Evolutionary conservation across 805 yeast genomes (phyloP).

Genomic region (Brettanomyces nanus): DNA sequence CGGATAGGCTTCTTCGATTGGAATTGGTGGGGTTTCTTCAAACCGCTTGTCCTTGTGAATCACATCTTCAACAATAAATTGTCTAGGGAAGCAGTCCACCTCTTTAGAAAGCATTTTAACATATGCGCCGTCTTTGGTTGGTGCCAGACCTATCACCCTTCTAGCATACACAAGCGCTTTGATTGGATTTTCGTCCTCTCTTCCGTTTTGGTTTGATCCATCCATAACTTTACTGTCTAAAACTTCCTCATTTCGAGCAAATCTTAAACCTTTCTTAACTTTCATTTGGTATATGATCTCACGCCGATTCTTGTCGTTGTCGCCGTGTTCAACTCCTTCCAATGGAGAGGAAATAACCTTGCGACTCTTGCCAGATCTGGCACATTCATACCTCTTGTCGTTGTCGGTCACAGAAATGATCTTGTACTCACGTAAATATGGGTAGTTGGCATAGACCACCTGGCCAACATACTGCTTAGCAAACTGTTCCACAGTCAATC

Average conservation of each 20-base stretch:
- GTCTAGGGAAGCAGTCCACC: slow-evolving; percentile 62
- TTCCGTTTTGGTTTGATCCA: not conserved
- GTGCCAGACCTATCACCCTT: slow-evolving; percentile 68
- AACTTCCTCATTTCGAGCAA: slow-evolving; percentile 9
- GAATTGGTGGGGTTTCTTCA: slow-evolving; percentile 61
- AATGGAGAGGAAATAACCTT: slow-evolving; percentile 30
- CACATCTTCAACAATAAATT: slow-evolving; percentile 70
- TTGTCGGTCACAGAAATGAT: slow-evolving; percentile 57
- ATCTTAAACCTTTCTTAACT: slow-evolving; percentile 43
- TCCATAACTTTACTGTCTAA: slow-evolving; percentile 3
- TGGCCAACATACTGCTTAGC: slow-evolving; percentile 55
- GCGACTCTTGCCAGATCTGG: slow-evolving; percentile 23
- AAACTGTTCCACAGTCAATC: slow-evolving; percentile 52
- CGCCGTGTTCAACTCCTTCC: slow-evolving; percentile 38
- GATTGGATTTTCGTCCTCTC: slow-evolving; percentile 20
- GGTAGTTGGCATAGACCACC: slow-evolving; percentile 77
- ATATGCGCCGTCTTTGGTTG: slow-evolving; percentile 66
- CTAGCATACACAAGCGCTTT: slow-evolving; percentile 61
- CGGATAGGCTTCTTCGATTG: slow-evolving; percentile 81
- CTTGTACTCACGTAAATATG: slow-evolving; percentile 77
- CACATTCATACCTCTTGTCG: slow-evolving; percentile 36
- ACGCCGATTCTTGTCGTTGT: slow-evolving; percentile 34
- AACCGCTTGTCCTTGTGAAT: slow-evolving; percentile 67
- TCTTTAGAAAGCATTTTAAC: slow-evolving; percentile 57
- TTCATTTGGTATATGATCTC: slow-evolving; percentile 36